These are phyloP conservation scores for Salvia hispanica DNA, from an alignment of 257 asterid species.

Conservation along the genomic window DNA sequence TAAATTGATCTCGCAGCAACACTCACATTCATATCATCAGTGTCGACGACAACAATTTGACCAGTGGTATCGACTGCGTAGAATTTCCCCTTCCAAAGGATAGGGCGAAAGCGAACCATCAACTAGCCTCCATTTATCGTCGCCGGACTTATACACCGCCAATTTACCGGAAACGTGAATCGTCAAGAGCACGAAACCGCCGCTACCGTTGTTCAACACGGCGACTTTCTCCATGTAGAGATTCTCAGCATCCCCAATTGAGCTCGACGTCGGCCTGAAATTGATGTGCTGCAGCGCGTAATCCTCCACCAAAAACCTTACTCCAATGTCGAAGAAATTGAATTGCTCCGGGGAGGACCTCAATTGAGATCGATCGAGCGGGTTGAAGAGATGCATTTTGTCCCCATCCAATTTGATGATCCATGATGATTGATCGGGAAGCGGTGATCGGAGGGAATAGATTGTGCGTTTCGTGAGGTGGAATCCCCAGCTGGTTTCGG, in stretches of 20 bases:
- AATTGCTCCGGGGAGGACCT: constrained; percentile 33
- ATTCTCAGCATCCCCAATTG: constrained; percentile 49
- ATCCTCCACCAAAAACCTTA: constrained; percentile 45
- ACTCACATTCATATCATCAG: constrained; percentile 42
- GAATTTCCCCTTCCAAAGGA: constrained; percentile 52
- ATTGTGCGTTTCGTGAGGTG: constrained; percentile 61
- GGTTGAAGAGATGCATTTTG: too few species aligned
- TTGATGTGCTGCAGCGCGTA: too few species aligned
- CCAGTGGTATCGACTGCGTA: constrained; percentile 76
- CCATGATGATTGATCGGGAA: constrained; percentile 20
- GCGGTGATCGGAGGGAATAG: constrained; percentile 46
- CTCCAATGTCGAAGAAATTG: constrained; percentile 45
- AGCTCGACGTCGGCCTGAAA: too few species aligned
- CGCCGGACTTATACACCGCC: constrained; percentile 74
- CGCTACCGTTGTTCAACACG: constrained; percentile 11
- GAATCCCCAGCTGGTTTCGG: constrained; percentile 72
- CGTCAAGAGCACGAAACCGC: constrained; percentile 59
- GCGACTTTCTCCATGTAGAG: constrained; percentile 59
- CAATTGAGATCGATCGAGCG: too few species aligned
- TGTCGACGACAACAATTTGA: constrained; percentile 51
- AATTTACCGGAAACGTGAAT: constrained; percentile 75
- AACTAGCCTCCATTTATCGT: constrained; percentile 64
- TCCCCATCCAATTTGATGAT: too few species aligned
- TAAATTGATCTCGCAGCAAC: constrained; percentile 46
- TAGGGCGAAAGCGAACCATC: constrained; percentile 60